Percentiles rank a stretch among this genome's conserved stretches.
Conservation (phyloP, 331 rosid species). For the Acacia concinna region DNA sequence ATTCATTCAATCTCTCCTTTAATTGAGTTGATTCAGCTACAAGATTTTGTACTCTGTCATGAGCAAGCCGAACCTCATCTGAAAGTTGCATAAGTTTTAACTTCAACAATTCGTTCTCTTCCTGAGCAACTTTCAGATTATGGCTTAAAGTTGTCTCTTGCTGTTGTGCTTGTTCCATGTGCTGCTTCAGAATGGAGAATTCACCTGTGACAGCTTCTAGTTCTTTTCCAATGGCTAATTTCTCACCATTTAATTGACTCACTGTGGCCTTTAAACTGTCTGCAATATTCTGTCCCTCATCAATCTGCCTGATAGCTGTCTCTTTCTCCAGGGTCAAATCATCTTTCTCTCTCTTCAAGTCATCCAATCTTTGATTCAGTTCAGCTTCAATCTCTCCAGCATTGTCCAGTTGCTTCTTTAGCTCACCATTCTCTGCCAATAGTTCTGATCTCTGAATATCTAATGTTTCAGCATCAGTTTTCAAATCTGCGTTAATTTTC, state of each 20-base stretch:
- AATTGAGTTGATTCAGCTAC: conserved; percentile 47
- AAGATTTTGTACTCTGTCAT: conserved; percentile 52
- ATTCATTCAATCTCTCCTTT: conserved; percentile 51
- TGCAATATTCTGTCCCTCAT: conserved; percentile 54
- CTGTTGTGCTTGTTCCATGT: conserved; percentile 54
- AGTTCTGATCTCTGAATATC: conserved; percentile 49
- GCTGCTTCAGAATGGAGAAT: conserved; percentile 51
- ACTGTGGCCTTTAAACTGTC: conserved; percentile 43
- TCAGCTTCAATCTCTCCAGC: conserved; percentile 61
- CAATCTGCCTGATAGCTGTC: conserved; percentile 50
- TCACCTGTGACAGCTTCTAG: conserved; percentile 51
- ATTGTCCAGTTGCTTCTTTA: conserved; percentile 50
- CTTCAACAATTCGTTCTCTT: conserved; percentile 61
- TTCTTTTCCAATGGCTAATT: conserved; percentile 49
- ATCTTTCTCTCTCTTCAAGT: conserved; percentile 49
- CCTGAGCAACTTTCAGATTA: conserved; percentile 51
- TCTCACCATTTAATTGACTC: conserved; percentile 62
- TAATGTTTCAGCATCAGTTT: conserved; percentile 56
- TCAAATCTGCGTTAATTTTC: conserved; percentile 45
- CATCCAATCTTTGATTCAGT: conserved; percentile 53
- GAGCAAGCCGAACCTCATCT: conserved; percentile 55
- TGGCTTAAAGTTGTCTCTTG: conserved; percentile 45
- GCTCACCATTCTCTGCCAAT: conserved; percentile 54
- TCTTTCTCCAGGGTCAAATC: conserved; percentile 59
- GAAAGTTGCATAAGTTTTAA: conserved; percentile 52